A percentile compares a stretch with the other conserved stretches of the same genome.
These are phyloP conservation scores for Ophiostoma pallidulum DNA, from an alignment of 2,329 filamentous ascomycete genomes.

Conservation along the genomic window DNA sequence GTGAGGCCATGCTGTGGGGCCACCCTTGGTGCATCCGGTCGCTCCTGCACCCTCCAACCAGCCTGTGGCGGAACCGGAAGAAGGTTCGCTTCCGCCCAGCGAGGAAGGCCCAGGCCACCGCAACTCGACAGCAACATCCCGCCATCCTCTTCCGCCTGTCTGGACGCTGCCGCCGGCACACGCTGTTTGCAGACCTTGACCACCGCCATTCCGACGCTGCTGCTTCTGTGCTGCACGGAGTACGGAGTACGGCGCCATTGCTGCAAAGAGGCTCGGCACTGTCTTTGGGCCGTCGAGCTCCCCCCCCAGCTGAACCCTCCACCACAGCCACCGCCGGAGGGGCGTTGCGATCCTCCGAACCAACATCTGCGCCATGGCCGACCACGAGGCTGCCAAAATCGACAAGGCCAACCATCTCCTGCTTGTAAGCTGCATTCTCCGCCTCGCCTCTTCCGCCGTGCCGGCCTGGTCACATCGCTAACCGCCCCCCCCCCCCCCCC, in stretches of 20 bases:
- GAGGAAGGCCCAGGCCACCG: too few species aligned
- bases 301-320: neutral
- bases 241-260: too few species aligned
- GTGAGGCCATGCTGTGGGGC: too few species aligned
- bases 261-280: too few species aligned
- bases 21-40: too few species aligned
- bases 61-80: constrained; percentile 10
- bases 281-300: too few species aligned
- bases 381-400: constrained; percentile 55
- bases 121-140: too few species aligned
- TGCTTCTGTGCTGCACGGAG: too few species aligned
- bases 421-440: constrained; percentile 38
- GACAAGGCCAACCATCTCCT: constrained; percentile 68
- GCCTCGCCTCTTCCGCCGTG: constrained; percentile 1
- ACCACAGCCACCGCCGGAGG: neutral
- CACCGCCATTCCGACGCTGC: too few species aligned
- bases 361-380: constrained; percentile 38
- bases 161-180: too few species aligned
- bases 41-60: neutral
- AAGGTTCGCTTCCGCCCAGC: constrained; percentile 9
- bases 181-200: too few species aligned
- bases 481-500: neutral
- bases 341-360: neutral
- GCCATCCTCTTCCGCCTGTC: neutral
- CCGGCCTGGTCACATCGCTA: too few species aligned